Conservation (phyloP, 305 asterid genomes). For the Solanum aculeatissimum region DNA sequence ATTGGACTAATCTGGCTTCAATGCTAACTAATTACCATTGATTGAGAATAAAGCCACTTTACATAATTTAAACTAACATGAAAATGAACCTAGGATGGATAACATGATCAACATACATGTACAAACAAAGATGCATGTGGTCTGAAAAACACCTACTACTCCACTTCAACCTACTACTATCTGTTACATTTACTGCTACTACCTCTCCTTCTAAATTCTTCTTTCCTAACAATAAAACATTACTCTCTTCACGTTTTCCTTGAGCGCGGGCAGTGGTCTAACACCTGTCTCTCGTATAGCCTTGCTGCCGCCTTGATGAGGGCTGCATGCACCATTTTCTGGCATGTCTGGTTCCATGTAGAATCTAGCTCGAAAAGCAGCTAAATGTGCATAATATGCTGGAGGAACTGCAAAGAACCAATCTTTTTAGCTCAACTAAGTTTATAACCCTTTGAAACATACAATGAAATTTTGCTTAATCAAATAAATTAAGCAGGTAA, state of each 20-base stretch:
- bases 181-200: background rate
- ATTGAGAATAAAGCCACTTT: background rate
- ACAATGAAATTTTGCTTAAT: background rate
- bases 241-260: slow-evolving; percentile 93
- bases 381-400: slow-evolving; percentile 93
- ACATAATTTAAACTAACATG: background rate
- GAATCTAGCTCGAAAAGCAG: slow-evolving; percentile 97
- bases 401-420: slow-evolving; percentile 61
- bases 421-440: background rate
- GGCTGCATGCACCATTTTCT: slow-evolving; percentile 31
- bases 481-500: background rate
- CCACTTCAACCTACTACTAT: background rate
- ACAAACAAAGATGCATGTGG: background rate
- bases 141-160: background rate
- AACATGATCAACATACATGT: background rate
- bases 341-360: slow-evolving; percentile 83
- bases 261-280: slow-evolving; percentile 86
- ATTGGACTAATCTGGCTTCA: background rate
- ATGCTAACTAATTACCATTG: background rate
- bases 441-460: background rate
- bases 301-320: slow-evolving; percentile 26
- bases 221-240: slow-evolving; percentile 77
- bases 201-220: background rate
- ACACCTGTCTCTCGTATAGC: slow-evolving; percentile 47
- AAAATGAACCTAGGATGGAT: slow-evolving; percentile 6